A percentile compares a stretch with the other conserved stretches of the same genome.
phyloP scores from a whole-genome alignment of 2,329 filamentous ascomycete species.

The Trichoderma endophyticum region DNA sequence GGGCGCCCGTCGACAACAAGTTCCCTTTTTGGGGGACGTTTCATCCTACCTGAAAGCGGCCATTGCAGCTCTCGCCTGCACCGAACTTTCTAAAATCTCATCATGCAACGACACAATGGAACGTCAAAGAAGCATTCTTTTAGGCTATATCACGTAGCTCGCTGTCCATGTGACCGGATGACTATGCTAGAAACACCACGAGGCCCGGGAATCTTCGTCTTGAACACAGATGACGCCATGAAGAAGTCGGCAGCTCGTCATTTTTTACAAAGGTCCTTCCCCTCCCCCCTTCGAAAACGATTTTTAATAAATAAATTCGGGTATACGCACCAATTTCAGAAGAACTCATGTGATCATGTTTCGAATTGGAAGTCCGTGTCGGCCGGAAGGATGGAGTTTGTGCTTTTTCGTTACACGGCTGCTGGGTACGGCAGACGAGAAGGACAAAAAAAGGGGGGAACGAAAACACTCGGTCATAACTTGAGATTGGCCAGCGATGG shows the following conservation, averaged over 20 bases:
- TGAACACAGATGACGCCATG: conserved; percentile 1
- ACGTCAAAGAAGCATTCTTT: background rate
- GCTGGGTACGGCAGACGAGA: background rate
- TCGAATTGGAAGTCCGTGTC: background rate
- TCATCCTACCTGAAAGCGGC: background rate
- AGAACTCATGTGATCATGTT: conserved; percentile 1
- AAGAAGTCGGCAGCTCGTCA: conserved; percentile 10
- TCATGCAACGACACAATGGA: background rate
- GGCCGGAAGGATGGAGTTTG: background rate
- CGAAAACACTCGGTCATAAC: background rate
- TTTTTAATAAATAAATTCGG: background rate
- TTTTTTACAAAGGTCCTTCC: background rate
- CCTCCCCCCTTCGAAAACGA: too few species aligned
- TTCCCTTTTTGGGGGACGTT: background rate
- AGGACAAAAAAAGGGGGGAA: background rate
- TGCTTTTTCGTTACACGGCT: conserved; percentile 1
- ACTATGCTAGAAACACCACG: background rate
- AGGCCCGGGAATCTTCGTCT: background rate
- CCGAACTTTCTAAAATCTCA: background rate
- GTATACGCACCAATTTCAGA: background rate
- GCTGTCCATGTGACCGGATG: background rate
- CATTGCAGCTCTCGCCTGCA: background rate
- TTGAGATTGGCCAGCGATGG: background rate
- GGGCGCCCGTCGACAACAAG: background rate
- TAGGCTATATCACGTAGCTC: background rate